Evolutionary conservation across 164 flowering plant species (phyloP).

Genomic region (Macadamia integrifolia): DNA sequence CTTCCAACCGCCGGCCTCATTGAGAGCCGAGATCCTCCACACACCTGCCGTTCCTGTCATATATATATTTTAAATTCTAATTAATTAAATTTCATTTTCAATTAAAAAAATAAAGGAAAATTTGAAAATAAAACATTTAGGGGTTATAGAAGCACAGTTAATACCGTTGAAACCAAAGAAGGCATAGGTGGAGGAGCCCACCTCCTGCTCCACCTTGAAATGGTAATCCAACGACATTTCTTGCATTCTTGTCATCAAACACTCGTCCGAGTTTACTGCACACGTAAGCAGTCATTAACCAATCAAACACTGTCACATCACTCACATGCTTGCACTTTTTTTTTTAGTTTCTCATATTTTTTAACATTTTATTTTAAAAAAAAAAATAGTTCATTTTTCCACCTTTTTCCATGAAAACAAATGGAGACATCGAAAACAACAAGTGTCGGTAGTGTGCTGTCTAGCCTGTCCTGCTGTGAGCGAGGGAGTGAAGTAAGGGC

Average conservation of each 20-base stretch:
- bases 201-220: slow-evolving; percentile 72
- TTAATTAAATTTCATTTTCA: background rate
- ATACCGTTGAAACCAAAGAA: slow-evolving; percentile 76
- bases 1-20: slow-evolving; percentile 70
- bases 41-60: slow-evolving; percentile 56
- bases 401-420: too few species aligned
- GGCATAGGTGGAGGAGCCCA: slow-evolving; percentile 54
- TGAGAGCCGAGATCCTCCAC: slow-evolving; percentile 51
- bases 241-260: slow-evolving; percentile 75
- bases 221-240: slow-evolving; percentile 81
- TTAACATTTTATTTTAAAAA: too few species aligned
- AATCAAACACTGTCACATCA: background rate
- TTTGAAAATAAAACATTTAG: background rate
- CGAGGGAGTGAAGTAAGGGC: too few species aligned
- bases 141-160: background rate
- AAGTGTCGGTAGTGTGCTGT: too few species aligned
- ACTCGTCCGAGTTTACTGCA: slow-evolving; percentile 58
- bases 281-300: background rate
- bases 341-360: background rate
- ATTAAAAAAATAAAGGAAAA: background rate
- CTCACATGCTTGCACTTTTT: background rate
- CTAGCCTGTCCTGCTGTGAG: too few species aligned
- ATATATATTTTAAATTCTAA: background rate
- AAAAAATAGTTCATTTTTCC: too few species aligned
- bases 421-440: too few species aligned